Conservation (phyloP, 148 eudicot genomes). For the Silene uniflora region DNA sequence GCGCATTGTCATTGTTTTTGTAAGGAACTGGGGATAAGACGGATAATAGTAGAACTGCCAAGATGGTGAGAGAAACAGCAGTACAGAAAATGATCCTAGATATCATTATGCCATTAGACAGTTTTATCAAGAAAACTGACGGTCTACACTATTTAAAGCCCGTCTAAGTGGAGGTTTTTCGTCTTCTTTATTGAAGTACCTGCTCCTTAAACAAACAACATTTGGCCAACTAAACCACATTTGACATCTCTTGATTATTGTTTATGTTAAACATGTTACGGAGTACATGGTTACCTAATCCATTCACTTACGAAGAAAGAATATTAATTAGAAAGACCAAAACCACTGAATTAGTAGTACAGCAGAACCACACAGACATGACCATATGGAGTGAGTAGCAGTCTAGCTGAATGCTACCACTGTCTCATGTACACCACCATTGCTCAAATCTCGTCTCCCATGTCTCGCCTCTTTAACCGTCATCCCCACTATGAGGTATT, state of each 20-base stretch:
- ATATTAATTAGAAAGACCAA: not conserved
- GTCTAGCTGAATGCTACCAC: no score
- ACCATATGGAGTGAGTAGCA: no score
- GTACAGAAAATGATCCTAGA: slow-evolving; percentile 55
- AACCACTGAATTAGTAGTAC: not conserved
- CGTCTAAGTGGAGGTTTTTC: not conserved
- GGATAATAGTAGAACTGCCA: slow-evolving; percentile 59
- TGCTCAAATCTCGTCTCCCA: no score
- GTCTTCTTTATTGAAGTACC: not conserved
- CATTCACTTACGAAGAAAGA: no score
- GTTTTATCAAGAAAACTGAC: not conserved
- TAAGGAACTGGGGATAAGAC: slow-evolving; percentile 50
- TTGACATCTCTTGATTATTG: no score
- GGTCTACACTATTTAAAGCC: not conserved
- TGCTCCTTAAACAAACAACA: not conserved
- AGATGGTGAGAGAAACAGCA: slow-evolving; percentile 43
- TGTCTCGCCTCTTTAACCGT: no score
- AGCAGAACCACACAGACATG: no score
- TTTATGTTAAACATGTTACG: no score
- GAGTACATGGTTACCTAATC: no score
- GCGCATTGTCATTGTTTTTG: slow-evolving; percentile 19
- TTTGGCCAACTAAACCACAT: slow-evolving; percentile 2
- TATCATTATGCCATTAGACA: slow-evolving; percentile 37
- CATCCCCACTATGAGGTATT: no score
- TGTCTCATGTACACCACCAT: no score